phyloP scores from a whole-genome alignment of 495 filamentous ascomycete species.

The Xylaria bambusicola region DNA sequence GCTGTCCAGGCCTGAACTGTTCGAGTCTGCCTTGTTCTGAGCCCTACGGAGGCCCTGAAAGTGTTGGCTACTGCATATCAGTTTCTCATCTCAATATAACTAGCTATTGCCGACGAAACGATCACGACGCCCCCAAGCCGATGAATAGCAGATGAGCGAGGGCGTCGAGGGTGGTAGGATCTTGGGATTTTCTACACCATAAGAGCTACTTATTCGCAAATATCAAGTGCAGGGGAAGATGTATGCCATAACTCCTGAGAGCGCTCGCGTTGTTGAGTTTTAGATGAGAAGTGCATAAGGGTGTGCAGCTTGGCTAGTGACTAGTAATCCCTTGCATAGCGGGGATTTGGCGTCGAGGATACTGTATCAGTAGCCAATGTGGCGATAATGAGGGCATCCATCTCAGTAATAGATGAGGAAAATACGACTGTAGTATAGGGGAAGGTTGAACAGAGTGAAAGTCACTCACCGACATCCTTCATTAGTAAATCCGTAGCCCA shows the following conservation, averaged over 20 bases:
- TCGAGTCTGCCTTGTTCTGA: constrained; percentile 46
- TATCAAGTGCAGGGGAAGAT: neutral
- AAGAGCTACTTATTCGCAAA: no score
- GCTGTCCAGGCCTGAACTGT: constrained; percentile 18
- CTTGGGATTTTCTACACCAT: no score
- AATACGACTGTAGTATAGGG: no score
- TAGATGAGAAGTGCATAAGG: neutral
- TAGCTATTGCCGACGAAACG: neutral
- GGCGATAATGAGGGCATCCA: constrained; percentile 5
- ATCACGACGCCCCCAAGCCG: neutral
- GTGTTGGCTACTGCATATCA: constrained; percentile 43
- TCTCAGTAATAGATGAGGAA: constrained; percentile 8
- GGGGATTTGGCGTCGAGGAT: neutral
- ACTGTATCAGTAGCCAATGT: neutral
- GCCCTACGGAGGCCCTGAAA: constrained; percentile 53
- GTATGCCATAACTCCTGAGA: neutral
- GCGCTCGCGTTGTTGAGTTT: neutral
- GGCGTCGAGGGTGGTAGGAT: no score
- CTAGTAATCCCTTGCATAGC: neutral
- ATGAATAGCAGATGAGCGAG: neutral
- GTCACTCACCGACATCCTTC: constrained; percentile 55
- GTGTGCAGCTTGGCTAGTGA: neutral
- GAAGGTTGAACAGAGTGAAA: constrained; percentile 4
- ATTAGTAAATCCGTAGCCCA: constrained; percentile 57
- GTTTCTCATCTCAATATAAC: neutral